Evolutionary conservation across 140 eudicot genomes (phyloP).

Genomic region (Oenanthe javanica): DNA sequence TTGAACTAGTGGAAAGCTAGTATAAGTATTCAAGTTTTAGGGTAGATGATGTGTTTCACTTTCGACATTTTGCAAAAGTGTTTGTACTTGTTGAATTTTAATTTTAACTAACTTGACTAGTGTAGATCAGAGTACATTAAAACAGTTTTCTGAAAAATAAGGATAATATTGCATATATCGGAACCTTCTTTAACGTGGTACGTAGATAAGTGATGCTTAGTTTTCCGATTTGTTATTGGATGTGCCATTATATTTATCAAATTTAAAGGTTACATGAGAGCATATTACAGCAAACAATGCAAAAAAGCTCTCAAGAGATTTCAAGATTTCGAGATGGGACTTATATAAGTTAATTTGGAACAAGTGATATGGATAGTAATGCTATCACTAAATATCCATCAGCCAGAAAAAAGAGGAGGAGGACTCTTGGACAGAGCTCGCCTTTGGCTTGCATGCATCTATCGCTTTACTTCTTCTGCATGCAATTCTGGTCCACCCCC

Average conservation of each 20-base stretch:
- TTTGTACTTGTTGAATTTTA: background rate
- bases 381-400: conserved; percentile 29
- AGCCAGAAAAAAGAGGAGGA: conserved; percentile 34
- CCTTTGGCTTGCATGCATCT: conserved; percentile 64
- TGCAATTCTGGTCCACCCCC: conserved; percentile 28
- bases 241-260: too few species aligned
- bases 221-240: too few species aligned
- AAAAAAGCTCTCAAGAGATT: background rate
- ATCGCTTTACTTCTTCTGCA: conserved; percentile 8
- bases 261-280: background rate
- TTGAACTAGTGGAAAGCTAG: background rate
- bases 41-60: background rate
- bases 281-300: background rate
- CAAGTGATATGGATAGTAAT: background rate
- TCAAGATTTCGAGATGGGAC: background rate
- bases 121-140: background rate
- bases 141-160: too few species aligned
- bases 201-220: too few species aligned
- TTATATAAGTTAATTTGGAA: background rate
- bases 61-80: background rate
- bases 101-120: background rate
- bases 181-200: too few species aligned
- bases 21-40: background rate
- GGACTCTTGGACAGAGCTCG: conserved; percentile 23
- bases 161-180: background rate